Evolutionary conservation across 148 eudicot species (phyloP).

Genomic region (Tetragonia tetragonoides): DNA sequence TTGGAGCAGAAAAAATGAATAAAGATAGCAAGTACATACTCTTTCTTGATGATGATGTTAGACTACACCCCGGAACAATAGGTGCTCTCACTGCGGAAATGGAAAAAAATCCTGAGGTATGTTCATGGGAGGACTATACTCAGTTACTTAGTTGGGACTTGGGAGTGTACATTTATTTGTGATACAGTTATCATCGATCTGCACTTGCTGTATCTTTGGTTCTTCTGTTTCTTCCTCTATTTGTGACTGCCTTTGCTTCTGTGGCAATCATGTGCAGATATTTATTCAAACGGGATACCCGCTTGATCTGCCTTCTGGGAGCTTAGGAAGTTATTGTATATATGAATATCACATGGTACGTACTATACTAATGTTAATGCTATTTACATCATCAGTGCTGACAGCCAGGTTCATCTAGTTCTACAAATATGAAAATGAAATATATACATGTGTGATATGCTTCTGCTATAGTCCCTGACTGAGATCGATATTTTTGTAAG

Average conservation of each 20-base stretch:
- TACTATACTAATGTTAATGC: background rate
- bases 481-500: background rate
- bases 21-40: conserved; percentile 93
- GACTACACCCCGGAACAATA: conserved; percentile 95
- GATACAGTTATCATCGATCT: background rate
- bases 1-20: conserved; percentile 93
- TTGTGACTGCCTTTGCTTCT: background rate
- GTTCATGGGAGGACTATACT: conserved; percentile 4
- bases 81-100: conserved; percentile 96
- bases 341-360: conserved; percentile 96
- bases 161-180: background rate
- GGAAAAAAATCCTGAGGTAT: conserved; percentile 89
- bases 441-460: background rate
- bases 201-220: background rate
- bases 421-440: background rate
- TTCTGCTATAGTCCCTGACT: background rate
- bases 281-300: conserved; percentile 99
- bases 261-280: conserved; percentile 53
- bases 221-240: background rate
- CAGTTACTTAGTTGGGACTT: background rate
- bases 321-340: conserved; percentile 96
- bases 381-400: background rate
- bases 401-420: background rate
- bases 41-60: conserved; percentile 96
- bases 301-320: conserved; percentile 96